Evolutionary conservation across 805 yeast genomes (phyloP).

Genomic region (Cyberlindnera galapagoensis): DNA sequence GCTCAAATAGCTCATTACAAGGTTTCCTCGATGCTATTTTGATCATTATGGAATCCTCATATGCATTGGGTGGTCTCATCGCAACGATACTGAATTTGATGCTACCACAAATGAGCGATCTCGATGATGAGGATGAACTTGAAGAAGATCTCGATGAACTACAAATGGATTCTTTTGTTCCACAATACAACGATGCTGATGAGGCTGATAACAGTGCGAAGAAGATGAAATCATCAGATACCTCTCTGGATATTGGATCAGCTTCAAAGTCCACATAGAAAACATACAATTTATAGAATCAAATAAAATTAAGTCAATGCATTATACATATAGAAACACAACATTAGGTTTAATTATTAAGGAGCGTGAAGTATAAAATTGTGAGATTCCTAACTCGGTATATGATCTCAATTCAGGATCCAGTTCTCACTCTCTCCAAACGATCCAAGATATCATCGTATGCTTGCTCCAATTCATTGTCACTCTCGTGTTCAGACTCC

Average conservation of each 20-base stretch:
- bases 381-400: too few species aligned
- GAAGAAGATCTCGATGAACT: constrained; percentile 16
- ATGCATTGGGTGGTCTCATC: constrained; percentile 61
- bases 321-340: too few species aligned
- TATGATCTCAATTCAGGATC: too few species aligned
- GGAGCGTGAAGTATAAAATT: too few species aligned
- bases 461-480: constrained; percentile 24
- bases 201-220: constrained; percentile 5
- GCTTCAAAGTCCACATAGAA: background rate
- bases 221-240: constrained; percentile 1
- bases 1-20: constrained; percentile 45
- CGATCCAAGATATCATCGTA: constrained; percentile 36
- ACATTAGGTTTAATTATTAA: too few species aligned
- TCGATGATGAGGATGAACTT: constrained; percentile 17
- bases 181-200: constrained; percentile 22
- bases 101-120: constrained; percentile 52
- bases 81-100: constrained; percentile 55
- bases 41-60: constrained; percentile 67
- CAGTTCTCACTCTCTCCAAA: constrained; percentile 28
- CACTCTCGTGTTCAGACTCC: constrained; percentile 8
- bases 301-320: too few species aligned
- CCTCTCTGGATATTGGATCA: background rate
- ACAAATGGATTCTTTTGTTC: constrained; percentile 20
- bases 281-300: too few species aligned
- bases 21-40: constrained; percentile 67